These are phyloP conservation scores for Eutrema salsugineum DNA, from an alignment of 441 rosid genomes.

Conservation along the genomic window DNA sequence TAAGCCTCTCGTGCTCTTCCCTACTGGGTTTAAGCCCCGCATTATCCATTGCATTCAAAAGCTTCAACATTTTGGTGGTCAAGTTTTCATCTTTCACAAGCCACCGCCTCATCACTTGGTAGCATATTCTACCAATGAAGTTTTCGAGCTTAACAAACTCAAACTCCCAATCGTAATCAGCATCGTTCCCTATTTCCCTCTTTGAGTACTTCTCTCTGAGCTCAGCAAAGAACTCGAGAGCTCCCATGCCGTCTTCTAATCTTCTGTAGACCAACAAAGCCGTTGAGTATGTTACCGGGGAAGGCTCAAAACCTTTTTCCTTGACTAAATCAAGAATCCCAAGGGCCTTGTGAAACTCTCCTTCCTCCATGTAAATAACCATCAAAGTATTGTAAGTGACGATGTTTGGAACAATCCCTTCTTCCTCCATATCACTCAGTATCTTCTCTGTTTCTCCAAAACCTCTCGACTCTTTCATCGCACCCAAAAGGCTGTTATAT, in stretches of 20 bases:
- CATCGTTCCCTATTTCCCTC: conserved; percentile 52
- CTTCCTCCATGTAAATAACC: conserved; percentile 60
- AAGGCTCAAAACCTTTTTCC: conserved; percentile 51
- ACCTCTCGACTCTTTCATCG: conserved; percentile 51
- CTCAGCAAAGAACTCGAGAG: conserved; percentile 61
- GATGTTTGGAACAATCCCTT: conserved; percentile 60
- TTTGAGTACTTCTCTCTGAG: conserved; percentile 51
- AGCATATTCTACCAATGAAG: conserved; percentile 63
- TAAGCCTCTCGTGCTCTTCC: conserved; percentile 71
- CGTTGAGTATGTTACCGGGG: conserved; percentile 69
- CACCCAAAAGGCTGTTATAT: conserved; percentile 77
- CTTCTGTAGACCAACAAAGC: conserved; percentile 72
- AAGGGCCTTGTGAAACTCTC: conserved; percentile 55
- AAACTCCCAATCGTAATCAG: conserved; percentile 49
- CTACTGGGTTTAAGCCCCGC: conserved; percentile 48
- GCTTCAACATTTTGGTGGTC: conserved; percentile 54
- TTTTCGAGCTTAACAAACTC: conserved; percentile 67
- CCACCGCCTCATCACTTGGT: conserved; percentile 85
- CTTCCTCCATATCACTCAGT: conserved; percentile 56
- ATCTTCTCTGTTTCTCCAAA: conserved; percentile 50
- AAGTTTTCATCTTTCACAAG: conserved; percentile 51
- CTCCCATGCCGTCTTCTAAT: conserved; percentile 81
- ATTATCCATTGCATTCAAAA: conserved; percentile 64
- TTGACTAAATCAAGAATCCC: conserved; percentile 53
- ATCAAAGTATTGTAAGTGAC: conserved; percentile 79